phyloP scores from a whole-genome alignment of 495 filamentous ascomycete genomes.

The Alectoria sarmentosa region DNA sequence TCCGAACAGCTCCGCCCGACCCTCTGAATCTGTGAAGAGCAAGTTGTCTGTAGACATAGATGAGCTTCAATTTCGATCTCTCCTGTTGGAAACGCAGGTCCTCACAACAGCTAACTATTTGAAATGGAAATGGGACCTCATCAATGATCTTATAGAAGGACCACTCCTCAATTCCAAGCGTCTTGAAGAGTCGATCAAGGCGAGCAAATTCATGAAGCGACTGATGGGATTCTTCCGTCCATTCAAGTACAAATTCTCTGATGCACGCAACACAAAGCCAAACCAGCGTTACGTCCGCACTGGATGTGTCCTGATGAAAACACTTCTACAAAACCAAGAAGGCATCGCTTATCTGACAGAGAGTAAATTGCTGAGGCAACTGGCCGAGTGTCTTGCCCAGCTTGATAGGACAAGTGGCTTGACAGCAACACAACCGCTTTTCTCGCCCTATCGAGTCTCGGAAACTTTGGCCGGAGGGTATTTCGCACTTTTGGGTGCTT shows the following conservation, averaged over 20 bases:
- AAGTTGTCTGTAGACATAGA: constrained; percentile 71
- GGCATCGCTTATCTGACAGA: constrained; percentile 79
- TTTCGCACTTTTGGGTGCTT: constrained; percentile 80
- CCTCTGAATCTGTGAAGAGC: constrained; percentile 61
- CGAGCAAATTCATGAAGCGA: constrained; percentile 89
- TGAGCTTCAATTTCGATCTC: constrained; percentile 76
- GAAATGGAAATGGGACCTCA: constrained; percentile 97
- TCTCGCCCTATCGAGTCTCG: constrained; percentile 71
- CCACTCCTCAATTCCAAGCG: constrained; percentile 87
- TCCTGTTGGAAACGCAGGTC: constrained; percentile 81
- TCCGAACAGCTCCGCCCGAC: constrained; percentile 25
- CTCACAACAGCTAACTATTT: constrained; percentile 75
- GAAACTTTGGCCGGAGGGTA: constrained; percentile 87
- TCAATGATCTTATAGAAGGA: constrained; percentile 85
- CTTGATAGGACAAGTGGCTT: constrained; percentile 87
- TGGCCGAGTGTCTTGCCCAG: constrained; percentile 92
- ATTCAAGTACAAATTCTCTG: constrained; percentile 92
- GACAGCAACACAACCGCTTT: constrained; percentile 80
- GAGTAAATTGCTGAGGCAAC: constrained; percentile 85
- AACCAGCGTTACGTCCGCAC: constrained; percentile 91
- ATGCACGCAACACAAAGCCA: constrained; percentile 75
- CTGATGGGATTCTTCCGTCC: constrained; percentile 91
- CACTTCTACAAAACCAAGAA: constrained; percentile 74
- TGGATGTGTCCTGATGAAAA: constrained; percentile 80
- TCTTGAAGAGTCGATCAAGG: constrained; percentile 89